A percentile compares a stretch with the other conserved stretches of the same genome.
These are phyloP conservation scores for Lathyrus oleraceus DNA, from an alignment of 306 rosid genomes.

Conservation along the genomic window DNA sequence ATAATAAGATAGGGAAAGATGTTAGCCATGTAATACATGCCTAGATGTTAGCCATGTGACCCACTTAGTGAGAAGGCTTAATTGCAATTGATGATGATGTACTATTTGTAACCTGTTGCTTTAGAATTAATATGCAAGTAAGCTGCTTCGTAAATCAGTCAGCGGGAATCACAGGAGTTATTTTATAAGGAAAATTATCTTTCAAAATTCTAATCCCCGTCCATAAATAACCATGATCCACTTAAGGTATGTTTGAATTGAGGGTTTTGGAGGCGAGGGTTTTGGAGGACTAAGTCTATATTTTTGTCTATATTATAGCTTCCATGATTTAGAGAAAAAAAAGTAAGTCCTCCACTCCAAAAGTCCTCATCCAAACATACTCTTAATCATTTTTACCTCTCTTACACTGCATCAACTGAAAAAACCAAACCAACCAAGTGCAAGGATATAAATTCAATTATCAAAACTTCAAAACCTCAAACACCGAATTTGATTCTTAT, in stretches of 20 bases:
- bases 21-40: background rate
- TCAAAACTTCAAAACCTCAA: conserved; percentile 19
- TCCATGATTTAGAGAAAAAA: background rate
- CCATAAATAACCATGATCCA: background rate
- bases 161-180: background rate
- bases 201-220: conserved; percentile 2
- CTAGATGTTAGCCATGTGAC: background rate
- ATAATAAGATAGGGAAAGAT: background rate
- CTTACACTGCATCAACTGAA: background rate
- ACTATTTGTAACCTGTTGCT: background rate
- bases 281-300: background rate
- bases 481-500: background rate
- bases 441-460: background rate
- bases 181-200: background rate
- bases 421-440: background rate
- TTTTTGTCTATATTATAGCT: background rate
- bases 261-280: background rate
- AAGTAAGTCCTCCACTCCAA: background rate
- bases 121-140: background rate
- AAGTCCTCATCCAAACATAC: background rate
- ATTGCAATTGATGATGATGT: background rate
- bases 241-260: background rate
- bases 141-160: background rate
- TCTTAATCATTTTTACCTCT: background rate
- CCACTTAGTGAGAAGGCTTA: conserved; percentile 6